These are phyloP conservation scores for Chrysanthemum seticuspe DNA, from an alignment of 129 eudicot species.

Conservation along the genomic window DNA sequence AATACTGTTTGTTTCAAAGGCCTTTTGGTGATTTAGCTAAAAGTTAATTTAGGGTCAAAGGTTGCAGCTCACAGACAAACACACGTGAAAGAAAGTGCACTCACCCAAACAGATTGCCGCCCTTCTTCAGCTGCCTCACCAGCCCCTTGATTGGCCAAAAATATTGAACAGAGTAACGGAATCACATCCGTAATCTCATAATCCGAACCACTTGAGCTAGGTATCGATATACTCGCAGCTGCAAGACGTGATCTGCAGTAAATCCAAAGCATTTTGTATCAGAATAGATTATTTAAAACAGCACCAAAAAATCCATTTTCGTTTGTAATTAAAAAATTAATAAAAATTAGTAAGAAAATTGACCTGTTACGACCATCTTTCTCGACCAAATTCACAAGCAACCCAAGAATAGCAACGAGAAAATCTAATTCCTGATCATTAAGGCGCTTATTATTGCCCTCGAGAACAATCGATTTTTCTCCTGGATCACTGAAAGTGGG, in stretches of 20 bases:
- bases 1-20: not conserved
- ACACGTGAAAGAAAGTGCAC: constrained; percentile 27
- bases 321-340: too few species aligned
- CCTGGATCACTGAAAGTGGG: constrained; percentile 33
- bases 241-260: constrained; percentile 82
- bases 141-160: constrained; percentile 91
- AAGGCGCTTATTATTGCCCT: constrained; percentile 43
- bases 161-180: constrained; percentile 78
- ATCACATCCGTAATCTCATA: constrained; percentile 54
- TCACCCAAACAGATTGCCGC: constrained; percentile 53
- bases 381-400: constrained; percentile 93
- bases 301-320: not conserved
- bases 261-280: not conserved
- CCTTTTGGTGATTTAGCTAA: constrained; percentile 11
- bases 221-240: constrained; percentile 59
- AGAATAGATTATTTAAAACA: not conserved
- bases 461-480: constrained; percentile 38
- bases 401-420: constrained; percentile 86
- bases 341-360: not conserved
- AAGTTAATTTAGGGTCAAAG: not conserved
- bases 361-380: constrained; percentile 84
- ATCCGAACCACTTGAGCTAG: constrained; percentile 34
- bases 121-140: constrained; percentile 92
- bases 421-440: constrained; percentile 82
- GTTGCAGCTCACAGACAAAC: not conserved